Evolutionary conservation across 345 rosid genomes (phyloP).

Genomic region (Rhizophora apiculata): DNA sequence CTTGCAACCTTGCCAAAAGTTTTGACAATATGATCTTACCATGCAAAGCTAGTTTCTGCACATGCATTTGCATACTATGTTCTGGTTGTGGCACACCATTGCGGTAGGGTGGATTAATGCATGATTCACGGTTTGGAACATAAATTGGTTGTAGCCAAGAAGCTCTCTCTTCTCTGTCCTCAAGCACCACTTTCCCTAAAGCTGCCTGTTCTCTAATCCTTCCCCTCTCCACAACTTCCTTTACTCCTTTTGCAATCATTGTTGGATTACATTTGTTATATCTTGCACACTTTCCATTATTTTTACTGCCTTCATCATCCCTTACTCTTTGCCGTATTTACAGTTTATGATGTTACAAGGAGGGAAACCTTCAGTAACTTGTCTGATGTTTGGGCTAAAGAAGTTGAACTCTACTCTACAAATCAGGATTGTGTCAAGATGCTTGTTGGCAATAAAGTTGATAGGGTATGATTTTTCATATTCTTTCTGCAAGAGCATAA

Average conservation of each 20-base stretch:
- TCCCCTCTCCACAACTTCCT: too few species aligned
- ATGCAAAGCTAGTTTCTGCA: neutral
- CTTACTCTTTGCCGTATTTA: slow-evolving; percentile 14
- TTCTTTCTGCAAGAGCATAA: slow-evolving; percentile 3
- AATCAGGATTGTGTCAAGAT: slow-evolving; percentile 82
- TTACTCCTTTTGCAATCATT: too few species aligned
- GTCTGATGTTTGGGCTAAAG: slow-evolving; percentile 91
- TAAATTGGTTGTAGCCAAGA: too few species aligned
- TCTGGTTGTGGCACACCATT: too few species aligned
- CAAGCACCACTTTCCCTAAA: too few species aligned
- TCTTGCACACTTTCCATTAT: neutral
- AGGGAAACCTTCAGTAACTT: slow-evolving; percentile 86
- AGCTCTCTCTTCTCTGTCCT: too few species aligned
- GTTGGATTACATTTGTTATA: neutral
- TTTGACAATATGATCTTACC: neutral
- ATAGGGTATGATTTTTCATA: slow-evolving; percentile 46
- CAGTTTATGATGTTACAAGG: slow-evolving; percentile 90
- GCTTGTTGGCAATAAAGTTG: slow-evolving; percentile 97
- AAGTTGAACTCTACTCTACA: slow-evolving; percentile 76
- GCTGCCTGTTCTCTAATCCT: too few species aligned
- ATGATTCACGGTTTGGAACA: too few species aligned
- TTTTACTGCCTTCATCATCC: neutral
- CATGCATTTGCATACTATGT: too few species aligned
- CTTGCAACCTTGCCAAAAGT: neutral
- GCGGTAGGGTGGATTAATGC: too few species aligned